These are phyloP conservation scores for Hyaloscypha hepaticicola DNA, from an alignment of 495 filamentous ascomycete species.

Conservation along the genomic window DNA sequence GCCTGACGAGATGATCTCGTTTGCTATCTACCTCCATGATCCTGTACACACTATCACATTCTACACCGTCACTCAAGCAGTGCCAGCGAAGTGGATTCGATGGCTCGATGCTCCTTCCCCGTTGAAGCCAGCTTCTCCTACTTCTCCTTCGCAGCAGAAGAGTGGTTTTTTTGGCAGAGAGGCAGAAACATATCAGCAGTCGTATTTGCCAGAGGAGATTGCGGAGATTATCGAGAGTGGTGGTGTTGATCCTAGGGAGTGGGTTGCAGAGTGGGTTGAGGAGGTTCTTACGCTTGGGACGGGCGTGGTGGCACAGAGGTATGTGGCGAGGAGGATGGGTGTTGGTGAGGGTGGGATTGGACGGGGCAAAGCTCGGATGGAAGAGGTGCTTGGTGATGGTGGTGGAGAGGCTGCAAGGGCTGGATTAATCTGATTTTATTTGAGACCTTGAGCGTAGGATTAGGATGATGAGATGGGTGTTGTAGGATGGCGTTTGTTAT, in stretches of 20 bases:
- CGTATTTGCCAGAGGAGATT: conserved; percentile 75
- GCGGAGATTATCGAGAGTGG: conserved; percentile 82
- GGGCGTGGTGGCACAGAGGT: conserved; percentile 90
- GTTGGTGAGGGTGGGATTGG: conserved; percentile 84
- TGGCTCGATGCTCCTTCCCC: conserved; percentile 84
- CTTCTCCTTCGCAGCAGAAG: conserved; percentile 38
- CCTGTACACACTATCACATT: conserved; percentile 90
- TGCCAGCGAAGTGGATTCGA: conserved; percentile 84
- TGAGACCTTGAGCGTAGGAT: conserved; percentile 11
- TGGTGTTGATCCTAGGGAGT: conserved; percentile 92
- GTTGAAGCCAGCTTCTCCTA: conserved; percentile 39
- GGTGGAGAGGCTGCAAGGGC: conserved; percentile 84
- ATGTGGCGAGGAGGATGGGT: conserved; percentile 93
- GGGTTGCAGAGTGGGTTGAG: conserved; percentile 97
- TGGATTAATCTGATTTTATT: conserved; percentile 40
- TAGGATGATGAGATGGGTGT: neutral
- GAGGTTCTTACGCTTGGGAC: conserved; percentile 77
- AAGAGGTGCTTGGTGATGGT: conserved; percentile 65
- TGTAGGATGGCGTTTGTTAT: neutral
- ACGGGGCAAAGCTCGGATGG: conserved; percentile 75
- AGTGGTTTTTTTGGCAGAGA: conserved; percentile 35
- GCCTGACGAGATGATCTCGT: conserved; percentile 60
- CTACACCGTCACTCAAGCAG: conserved; percentile 73
- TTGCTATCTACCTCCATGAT: conserved; percentile 91
- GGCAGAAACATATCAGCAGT: conserved; percentile 22